A percentile compares a stretch with the other conserved stretches of the same genome.
Evolutionary conservation across 176 grass and related monocot genomes (phyloP).

Genomic region (Melocanna baccifera): DNA sequence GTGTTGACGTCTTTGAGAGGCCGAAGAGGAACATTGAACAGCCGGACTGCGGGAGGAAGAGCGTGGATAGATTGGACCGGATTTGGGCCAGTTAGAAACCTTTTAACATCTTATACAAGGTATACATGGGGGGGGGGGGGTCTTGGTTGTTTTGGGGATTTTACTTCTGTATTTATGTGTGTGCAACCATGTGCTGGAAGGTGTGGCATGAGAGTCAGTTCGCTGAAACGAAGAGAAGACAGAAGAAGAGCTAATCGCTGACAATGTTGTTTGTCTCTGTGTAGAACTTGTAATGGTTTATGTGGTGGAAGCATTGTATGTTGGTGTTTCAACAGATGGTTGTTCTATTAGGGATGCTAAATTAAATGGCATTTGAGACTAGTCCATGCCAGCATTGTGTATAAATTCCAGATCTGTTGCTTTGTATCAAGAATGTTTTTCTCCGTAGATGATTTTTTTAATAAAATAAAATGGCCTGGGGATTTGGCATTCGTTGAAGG

Average conservation of each 20-base stretch:
- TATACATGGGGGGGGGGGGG: constrained; percentile 43
- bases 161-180: constrained; percentile 42
- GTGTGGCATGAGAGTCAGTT: constrained; percentile 32
- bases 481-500: too few relatives aligned
- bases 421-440: constrained; percentile 4
- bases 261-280: constrained; percentile 28
- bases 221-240: neutral
- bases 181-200: constrained; percentile 35
- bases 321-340: constrained; percentile 13
- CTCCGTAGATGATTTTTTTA: neutral
- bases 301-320: constrained; percentile 21
- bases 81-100: constrained; percentile 63
- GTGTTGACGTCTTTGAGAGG: constrained; percentile 66
- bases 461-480: neutral
- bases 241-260: constrained; percentile 15
- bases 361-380: constrained; percentile 7
- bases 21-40: constrained; percentile 64
- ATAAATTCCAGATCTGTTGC: constrained; percentile 16
- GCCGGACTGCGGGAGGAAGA: constrained; percentile 66
- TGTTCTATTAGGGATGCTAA: constrained; percentile 11
- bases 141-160: constrained; percentile 37
- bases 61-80: constrained; percentile 80
- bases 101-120: constrained; percentile 42
- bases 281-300: constrained; percentile 21
- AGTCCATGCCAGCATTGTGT: constrained; percentile 15